These are phyloP conservation scores for Chlorophyllum brunneum DNA, from an alignment of 768 basidiomycete genomes.

Conservation along the genomic window DNA sequence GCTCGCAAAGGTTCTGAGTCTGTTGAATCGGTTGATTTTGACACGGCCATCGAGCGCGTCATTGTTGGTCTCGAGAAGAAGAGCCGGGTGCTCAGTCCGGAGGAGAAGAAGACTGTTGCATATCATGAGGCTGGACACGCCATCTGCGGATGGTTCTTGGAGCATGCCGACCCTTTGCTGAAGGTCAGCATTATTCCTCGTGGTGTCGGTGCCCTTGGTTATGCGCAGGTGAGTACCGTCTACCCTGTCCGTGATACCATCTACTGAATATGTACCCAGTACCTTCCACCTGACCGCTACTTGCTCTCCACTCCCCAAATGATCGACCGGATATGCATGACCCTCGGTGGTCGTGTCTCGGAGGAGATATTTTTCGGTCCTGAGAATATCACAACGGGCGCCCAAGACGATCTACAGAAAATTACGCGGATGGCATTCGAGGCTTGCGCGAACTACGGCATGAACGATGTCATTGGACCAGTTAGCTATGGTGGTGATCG, in stretches of 20 bases:
- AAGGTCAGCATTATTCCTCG: constrained; percentile 99
- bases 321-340: constrained; percentile 96
- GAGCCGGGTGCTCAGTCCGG: constrained; percentile 85
- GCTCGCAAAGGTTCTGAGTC: constrained; percentile 79
- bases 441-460: constrained; percentile 93
- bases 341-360: constrained; percentile 93
- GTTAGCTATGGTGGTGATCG: constrained; percentile 93
- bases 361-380: constrained; percentile 97
- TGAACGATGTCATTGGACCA: constrained; percentile 93
- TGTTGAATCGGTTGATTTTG: constrained; percentile 85
- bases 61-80: constrained; percentile 97
- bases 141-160: constrained; percentile 97
- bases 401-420: constrained; percentile 97
- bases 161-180: constrained; percentile 93
- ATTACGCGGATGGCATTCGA: constrained; percentile 98
- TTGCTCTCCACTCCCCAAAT: constrained; percentile 94
- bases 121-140: constrained; percentile 99
- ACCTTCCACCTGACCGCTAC: constrained; percentile 94
- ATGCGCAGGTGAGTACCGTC: constrained; percentile 71
- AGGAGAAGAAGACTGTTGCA: constrained; percentile 98
- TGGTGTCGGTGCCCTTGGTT: constrained; percentile 92
- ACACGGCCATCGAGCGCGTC: constrained; percentile 96
- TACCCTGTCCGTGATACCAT: not conserved
- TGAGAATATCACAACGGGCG: constrained; percentile 94
- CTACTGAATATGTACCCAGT: constrained; percentile 40